Percentiles rank a stretch among this genome's conserved stretches.
Evolutionary conservation across 2,329 filamentous ascomycete genomes (phyloP).

Genomic region (Thelonectria blattea): DNA sequence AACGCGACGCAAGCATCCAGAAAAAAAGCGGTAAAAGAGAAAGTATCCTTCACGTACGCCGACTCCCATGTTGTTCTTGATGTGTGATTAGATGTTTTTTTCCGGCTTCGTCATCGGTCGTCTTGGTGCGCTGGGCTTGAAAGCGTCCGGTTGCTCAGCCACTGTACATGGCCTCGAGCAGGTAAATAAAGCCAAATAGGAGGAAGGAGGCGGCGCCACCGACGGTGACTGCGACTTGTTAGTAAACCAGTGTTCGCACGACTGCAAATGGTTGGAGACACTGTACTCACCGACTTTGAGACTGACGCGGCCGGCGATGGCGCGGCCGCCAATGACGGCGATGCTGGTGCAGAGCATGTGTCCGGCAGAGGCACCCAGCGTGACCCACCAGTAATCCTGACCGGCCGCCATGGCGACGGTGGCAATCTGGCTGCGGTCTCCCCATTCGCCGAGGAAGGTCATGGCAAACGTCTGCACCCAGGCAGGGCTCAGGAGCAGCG

Average conservation of each 20-base stretch:
- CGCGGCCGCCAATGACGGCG: constrained; percentile 89
- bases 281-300: constrained; percentile 85
- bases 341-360: constrained; percentile 90
- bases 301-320: constrained; percentile 92
- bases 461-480: constrained; percentile 99
- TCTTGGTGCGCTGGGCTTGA: not conserved
- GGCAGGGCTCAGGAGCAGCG: constrained; percentile 87
- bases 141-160: constrained; percentile 36
- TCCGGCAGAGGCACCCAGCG: constrained; percentile 82
- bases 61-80: constrained; percentile 7
- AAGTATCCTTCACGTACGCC: not conserved
- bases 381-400: constrained; percentile 99
- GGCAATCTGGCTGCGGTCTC: constrained; percentile 95
- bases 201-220: constrained; percentile 91
- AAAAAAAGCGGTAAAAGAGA: not conserved
- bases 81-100: constrained; percentile 1
- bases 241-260: constrained; percentile 25
- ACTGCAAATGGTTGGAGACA: not conserved
- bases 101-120: constrained; percentile 10
- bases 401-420: constrained; percentile 99
- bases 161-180: constrained; percentile 76
- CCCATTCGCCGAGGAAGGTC: constrained; percentile 99
- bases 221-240: constrained; percentile 72
- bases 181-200: constrained; percentile 89
- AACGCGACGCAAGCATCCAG: not conserved